These are phyloP conservation scores for Lactifluus pinguis DNA, from an alignment of 768 basidiomycete species.

Conservation along the genomic window DNA sequence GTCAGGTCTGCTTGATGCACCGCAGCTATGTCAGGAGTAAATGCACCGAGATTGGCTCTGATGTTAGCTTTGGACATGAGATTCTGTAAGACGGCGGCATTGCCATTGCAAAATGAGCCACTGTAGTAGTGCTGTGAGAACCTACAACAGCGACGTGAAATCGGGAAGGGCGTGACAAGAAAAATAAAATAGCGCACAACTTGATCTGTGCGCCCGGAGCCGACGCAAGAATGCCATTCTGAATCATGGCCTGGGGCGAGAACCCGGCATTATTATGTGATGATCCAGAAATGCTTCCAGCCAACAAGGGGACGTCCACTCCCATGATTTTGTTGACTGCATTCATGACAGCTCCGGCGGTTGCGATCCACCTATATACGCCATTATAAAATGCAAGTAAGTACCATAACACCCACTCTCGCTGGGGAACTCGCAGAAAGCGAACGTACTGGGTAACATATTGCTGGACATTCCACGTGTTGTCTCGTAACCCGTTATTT, in stretches of 20 bases:
- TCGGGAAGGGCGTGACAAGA: conserved; percentile 1
- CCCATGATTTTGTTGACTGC: conserved; percentile 31
- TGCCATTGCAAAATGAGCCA: conserved; percentile 55
- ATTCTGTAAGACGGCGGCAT: conserved; percentile 44
- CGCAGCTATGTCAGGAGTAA: conserved; percentile 44
- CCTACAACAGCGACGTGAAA: conserved; percentile 23
- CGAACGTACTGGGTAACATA: conserved; percentile 42
- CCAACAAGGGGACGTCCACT: conserved; percentile 37
- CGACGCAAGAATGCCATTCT: conserved; percentile 36
- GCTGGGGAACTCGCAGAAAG: not conserved
- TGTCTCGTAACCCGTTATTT: conserved; percentile 35
- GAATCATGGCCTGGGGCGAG: conserved; percentile 48
- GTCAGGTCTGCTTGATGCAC: conserved; percentile 37
- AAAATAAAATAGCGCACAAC: conserved; percentile 29
- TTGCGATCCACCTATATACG: conserved; percentile 40
- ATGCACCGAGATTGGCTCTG: conserved; percentile 42
- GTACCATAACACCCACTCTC: not conserved
- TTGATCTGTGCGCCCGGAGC: conserved; percentile 38
- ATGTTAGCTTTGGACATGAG: conserved; percentile 58
- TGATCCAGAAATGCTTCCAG: conserved; percentile 41
- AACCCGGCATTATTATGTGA: conserved; percentile 36
- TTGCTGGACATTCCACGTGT: conserved; percentile 33
- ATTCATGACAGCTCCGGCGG: conserved; percentile 41
- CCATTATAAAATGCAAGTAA: not conserved
- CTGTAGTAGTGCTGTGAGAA: conserved; percentile 46